Conservation (phyloP, 2,329 filamentous ascomycete species). For the Apiospora rasikravindrae region DNA sequence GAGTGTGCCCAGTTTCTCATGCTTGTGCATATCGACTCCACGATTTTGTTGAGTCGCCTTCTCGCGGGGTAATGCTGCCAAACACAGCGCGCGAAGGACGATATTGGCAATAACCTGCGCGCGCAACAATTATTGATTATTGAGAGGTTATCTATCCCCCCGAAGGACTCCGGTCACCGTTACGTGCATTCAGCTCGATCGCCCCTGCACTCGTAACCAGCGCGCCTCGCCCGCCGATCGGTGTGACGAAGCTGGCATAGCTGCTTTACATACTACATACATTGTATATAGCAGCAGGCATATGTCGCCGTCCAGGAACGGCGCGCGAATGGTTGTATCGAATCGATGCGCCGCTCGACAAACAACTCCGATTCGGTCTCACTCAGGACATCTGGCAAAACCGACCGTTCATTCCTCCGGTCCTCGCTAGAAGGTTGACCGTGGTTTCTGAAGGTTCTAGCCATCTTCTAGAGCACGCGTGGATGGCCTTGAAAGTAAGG, state of each 20-base stretch:
- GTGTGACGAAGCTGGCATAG: slow-evolving; percentile 4
- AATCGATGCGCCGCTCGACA: not conserved
- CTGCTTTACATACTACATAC: not conserved
- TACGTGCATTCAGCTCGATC: slow-evolving; percentile 1
- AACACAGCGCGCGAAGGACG: not conserved
- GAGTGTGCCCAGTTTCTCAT: not conserved
- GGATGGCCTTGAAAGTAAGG: not conserved
- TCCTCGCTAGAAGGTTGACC: not conserved
- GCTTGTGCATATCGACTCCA: slow-evolving; percentile 6
- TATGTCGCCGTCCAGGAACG: not conserved
- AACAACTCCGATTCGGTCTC: not conserved
- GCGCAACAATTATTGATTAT: not conserved
- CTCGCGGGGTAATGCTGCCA: not conserved
- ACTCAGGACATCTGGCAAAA: not conserved
- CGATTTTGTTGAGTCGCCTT: not conserved
- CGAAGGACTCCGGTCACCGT: slow-evolving; percentile 3
- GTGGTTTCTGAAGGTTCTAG: not conserved
- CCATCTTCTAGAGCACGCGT: not conserved
- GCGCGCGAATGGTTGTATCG: not conserved
- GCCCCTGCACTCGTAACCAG: not conserved
- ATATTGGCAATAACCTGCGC: slow-evolving; percentile 12
- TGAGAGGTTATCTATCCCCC: not conserved
- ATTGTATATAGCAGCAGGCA: not conserved
- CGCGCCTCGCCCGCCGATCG: not conserved
- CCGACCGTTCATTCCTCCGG: not conserved